Base-by-base conservation (phyloP, 306 rosid species). In the Astragalus glycyphyllos region DNA sequence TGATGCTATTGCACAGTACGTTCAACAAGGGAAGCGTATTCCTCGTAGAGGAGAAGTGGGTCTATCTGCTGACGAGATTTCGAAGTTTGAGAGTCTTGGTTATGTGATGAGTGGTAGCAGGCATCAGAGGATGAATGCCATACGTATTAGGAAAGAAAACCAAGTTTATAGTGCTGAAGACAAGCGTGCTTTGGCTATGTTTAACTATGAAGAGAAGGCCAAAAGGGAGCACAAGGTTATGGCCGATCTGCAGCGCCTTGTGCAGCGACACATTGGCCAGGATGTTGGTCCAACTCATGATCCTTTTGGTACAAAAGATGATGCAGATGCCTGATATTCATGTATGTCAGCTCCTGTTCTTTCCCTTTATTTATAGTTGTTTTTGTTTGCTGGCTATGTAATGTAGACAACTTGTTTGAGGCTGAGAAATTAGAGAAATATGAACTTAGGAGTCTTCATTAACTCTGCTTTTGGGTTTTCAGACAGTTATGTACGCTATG, bases 31-130 rank as follows among this genome's bases (percentile, higher is more conserved):
- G 77, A 94, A 94, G 83, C 99, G 96, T 83, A 94, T 91, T 61
- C 99, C 96, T 0, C 83, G 99, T 1, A 88, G 97, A 89, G 99
- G 99, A 58, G 97, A 94, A 83, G 99, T 94, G 85, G 97, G 99
- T 80, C 92, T 91, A 40, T 94, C 97, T 8, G 99, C 96, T 0
- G 97, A 94, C 45, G 98, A 94, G 84, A 94, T 94, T 84, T 82
- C 71, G 63, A 90, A 85, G 85, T 94, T 89, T 62, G 98, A 94
- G 83, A 42, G 46, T 34, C 92, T 94, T 54, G 98, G 98, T 40
- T 94, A 87, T 79, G 98, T 90, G 74, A 94, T 94, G 97, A 94
- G 98, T 62, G 98, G 98, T 65, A 90, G 97, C 68, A 88, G 98
- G 87, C 98, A 94, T 78, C 95, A 94, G 76, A 89, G 98, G 79